These are phyloP conservation scores for Boletellus ananiceps DNA, from an alignment of 768 basidiomycete genomes.

Conservation along the genomic window DNA sequence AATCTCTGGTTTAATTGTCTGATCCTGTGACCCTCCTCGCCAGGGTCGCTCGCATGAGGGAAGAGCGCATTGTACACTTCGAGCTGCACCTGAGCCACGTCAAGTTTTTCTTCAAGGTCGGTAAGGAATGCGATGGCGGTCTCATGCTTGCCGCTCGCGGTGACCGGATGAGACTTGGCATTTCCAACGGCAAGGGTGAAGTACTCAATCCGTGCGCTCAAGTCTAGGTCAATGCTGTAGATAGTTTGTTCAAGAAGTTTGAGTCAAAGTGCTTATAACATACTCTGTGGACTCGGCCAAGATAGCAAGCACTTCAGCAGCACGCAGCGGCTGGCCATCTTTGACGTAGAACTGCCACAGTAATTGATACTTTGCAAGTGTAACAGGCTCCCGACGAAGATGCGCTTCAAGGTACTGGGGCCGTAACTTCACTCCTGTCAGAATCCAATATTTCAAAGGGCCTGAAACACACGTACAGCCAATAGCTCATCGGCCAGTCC, in stretches of 20 bases:
- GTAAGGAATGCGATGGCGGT: conserved; percentile 95
- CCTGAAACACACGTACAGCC: conserved; percentile 53
- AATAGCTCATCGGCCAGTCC: conserved; percentile 84
- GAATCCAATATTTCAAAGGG: conserved; percentile 1
- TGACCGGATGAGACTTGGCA: conserved; percentile 90
- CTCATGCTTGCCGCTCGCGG: conserved; percentile 72
- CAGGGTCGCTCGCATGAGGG: conserved; percentile 57
- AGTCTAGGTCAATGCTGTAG: conserved; percentile 56
- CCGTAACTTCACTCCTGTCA: conserved; percentile 53
- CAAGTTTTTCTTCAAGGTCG: conserved; percentile 91
- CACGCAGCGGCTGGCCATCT: conserved; percentile 79
- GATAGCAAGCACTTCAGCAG: conserved; percentile 78
- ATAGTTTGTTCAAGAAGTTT: conserved; percentile 1
- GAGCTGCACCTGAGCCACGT: conserved; percentile 95
- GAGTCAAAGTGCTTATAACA: conserved; percentile 22
- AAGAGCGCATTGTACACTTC: conserved; percentile 73
- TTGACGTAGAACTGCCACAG: conserved; percentile 98
- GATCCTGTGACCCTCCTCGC: conserved; percentile 60
- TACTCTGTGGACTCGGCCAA: conserved; percentile 85
- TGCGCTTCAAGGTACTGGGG: conserved; percentile 87
- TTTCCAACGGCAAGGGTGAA: conserved; percentile 92
- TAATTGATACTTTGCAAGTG: conserved; percentile 79
- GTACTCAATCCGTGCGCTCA: conserved; percentile 83
- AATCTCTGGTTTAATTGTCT: conserved; percentile 54
- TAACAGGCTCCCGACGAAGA: conserved; percentile 73